These are phyloP conservation scores for Rubroboletus satanas DNA, from an alignment of 768 basidiomycete species.

Conservation along the genomic window DNA sequence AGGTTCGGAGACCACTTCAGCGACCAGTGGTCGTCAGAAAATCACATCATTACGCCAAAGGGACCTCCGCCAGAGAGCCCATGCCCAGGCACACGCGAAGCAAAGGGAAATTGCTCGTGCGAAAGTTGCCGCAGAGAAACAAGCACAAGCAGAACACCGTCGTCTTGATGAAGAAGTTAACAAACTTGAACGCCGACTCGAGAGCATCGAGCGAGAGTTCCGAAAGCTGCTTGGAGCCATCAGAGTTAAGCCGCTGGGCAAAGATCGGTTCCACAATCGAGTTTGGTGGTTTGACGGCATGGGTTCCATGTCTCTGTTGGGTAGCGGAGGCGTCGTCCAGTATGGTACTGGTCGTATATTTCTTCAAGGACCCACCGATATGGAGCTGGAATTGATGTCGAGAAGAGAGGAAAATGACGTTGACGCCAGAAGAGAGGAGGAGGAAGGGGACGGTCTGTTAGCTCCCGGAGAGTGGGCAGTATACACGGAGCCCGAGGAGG, in stretches of 20 bases:
- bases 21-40: slow-evolving; percentile 38
- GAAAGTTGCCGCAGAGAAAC: slow-evolving; percentile 76
- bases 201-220: slow-evolving; percentile 91
- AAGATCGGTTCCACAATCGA: slow-evolving; percentile 91
- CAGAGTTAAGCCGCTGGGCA: slow-evolving; percentile 83
- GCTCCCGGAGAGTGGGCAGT: slow-evolving; percentile 85
- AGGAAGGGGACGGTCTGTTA: slow-evolving; percentile 79
- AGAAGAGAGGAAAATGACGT: slow-evolving; percentile 53
- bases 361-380: slow-evolving; percentile 85
- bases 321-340: slow-evolving; percentile 71
- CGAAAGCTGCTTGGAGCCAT: slow-evolving; percentile 81
- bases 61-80: slow-evolving; percentile 50
- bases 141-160: slow-evolving; percentile 77
- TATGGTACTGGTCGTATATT: slow-evolving; percentile 91
- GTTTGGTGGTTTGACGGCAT: slow-evolving; percentile 99
- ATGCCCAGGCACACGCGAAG: slow-evolving; percentile 61
- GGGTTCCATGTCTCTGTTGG: slow-evolving; percentile 77
- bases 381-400: slow-evolving; percentile 70
- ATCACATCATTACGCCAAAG: slow-evolving; percentile 47
- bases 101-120: slow-evolving; percentile 76
- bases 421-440: slow-evolving; percentile 58
- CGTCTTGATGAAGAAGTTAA: slow-evolving; percentile 86
- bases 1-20: slow-evolving; percentile 57
- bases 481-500: slow-evolving; percentile 85
- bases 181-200: slow-evolving; percentile 74